These are phyloP conservation scores for Abrus pulchellus DNA, from an alignment of 306 rosid species.

Conservation along the genomic window DNA sequence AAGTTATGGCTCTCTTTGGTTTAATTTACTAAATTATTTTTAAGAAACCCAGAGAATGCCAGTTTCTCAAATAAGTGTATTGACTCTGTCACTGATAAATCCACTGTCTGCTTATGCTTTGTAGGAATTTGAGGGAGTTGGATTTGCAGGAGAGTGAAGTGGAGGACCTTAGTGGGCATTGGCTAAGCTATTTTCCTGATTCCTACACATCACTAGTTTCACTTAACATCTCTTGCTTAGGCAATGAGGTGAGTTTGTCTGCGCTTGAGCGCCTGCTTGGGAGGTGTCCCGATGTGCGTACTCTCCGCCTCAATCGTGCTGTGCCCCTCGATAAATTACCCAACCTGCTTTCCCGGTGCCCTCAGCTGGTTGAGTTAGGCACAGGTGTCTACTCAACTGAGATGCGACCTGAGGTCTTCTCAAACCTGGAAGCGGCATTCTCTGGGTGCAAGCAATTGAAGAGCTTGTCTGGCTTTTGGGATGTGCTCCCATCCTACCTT, in stretches of 20 bases:
- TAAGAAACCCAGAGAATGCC: not conserved
- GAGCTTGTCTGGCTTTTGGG: slow-evolving; percentile 90
- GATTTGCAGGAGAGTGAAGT: slow-evolving; percentile 94
- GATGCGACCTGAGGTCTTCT: slow-evolving; percentile 70
- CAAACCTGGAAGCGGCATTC: slow-evolving; percentile 63
- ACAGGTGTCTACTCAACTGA: slow-evolving; percentile 81
- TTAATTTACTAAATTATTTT: not conserved
- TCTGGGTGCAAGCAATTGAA: slow-evolving; percentile 72
- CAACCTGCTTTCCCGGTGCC: slow-evolving; percentile 67
- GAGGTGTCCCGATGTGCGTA: slow-evolving; percentile 78
- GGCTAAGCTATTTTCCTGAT: slow-evolving; percentile 95
- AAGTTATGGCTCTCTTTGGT: not conserved
- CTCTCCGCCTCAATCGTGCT: slow-evolving; percentile 82
- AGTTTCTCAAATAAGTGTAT: slow-evolving; percentile 34
- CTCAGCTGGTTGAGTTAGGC: slow-evolving; percentile 86
- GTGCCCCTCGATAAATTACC: slow-evolving; percentile 80
- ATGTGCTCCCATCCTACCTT: slow-evolving; percentile 75
- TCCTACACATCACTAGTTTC: slow-evolving; percentile 83
- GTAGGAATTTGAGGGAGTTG: slow-evolving; percentile 84
- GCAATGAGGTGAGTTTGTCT: slow-evolving; percentile 75
- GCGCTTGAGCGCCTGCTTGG: slow-evolving; percentile 87
- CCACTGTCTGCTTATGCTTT: slow-evolving; percentile 43
- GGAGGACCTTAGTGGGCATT: slow-evolving; percentile 90
- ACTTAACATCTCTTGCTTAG: slow-evolving; percentile 84
- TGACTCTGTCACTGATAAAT: slow-evolving; percentile 12